Base-by-base conservation (phyloP, 345 rosid genomes). In the Psidium friedrichsthalianum region DNA sequence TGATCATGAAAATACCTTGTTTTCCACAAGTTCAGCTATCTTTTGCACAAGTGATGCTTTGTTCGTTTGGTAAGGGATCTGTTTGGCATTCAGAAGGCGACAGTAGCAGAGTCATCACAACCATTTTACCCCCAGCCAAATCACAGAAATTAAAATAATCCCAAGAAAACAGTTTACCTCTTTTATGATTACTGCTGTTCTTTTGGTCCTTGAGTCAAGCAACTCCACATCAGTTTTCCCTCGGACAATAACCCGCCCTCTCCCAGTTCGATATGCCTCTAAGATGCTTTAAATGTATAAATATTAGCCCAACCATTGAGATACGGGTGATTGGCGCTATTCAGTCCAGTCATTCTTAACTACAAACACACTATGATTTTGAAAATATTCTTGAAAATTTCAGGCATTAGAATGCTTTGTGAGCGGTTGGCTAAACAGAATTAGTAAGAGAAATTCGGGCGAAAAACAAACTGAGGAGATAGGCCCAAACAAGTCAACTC, bases 11-110 rank as follows among this genome's bases (percentile, higher is more conserved):
- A 84, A 84, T 93, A 97, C 98, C 98, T 95, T 95, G 84, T 83
- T 91, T 89, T 95, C 99, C 56, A 97, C 99, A 86, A 95, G 98
- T 84, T 97, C 99, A 58, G 99, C 99, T 89, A 97, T 95, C 94
- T 95, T 97, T 92, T 95, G 93, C 90, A 97, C 96, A 36, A 97
- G 97, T 20, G 92, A 93, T 84, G 99, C 92, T 90, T 97, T 95
- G 92, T 95, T 97, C 56, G 96, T 94, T 86, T 95, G 98, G 87
- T 95, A 97, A 85, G 99, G 99, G 86, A 97, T 88, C 99, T 97
- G 94, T 86, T 86, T 25, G 44, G 58, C 91, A 92, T 74, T 27
- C 27, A 86, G 51, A 64, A 52, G 69, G 64, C 18, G 6, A 20
- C 51, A 55, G 74, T 49, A 82, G 76, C 15, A 54, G 29, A 56